These are phyloP conservation scores for Asterophora parasitica DNA, from an alignment of 768 basidiomycete genomes.

Conservation along the genomic window DNA sequence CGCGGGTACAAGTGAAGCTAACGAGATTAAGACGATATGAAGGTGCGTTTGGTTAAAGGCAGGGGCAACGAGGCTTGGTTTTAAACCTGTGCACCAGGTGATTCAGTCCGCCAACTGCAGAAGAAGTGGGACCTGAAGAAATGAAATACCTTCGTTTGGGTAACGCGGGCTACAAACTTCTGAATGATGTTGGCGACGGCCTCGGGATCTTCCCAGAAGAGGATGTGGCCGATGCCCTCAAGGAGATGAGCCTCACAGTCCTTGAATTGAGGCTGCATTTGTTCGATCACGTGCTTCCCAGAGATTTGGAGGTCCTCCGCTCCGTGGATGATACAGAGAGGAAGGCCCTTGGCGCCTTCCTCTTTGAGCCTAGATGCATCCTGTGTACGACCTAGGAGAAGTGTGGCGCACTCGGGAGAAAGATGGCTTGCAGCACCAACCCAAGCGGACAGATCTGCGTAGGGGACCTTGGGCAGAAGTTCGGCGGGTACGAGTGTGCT, in stretches of 20 bases:
- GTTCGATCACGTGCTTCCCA: slow-evolving; percentile 3
- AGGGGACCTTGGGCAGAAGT: slow-evolving; percentile 2
- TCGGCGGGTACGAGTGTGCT: slow-evolving; percentile 2
- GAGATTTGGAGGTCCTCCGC: slow-evolving; percentile 5
- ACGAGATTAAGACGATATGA: too few relatives aligned
- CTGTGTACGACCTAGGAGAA: slow-evolving; percentile 6
- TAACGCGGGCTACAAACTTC: slow-evolving; percentile 10
- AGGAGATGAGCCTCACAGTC: slow-evolving; percentile 6
- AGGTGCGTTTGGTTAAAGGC: too few relatives aligned
- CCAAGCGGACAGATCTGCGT: slow-evolving; percentile 9
- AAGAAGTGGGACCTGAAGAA: not conserved
- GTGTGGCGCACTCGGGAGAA: slow-evolving; percentile 5
- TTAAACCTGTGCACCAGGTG: not conserved
- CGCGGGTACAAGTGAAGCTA: too few relatives aligned
- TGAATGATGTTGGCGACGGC: slow-evolving; percentile 3
- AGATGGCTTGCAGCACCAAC: slow-evolving; percentile 6
- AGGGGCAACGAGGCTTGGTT: not conserved
- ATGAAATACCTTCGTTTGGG: not conserved
- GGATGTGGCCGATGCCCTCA: slow-evolving; percentile 8
- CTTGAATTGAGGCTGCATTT: slow-evolving; percentile 11
- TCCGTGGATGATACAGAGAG: slow-evolving; percentile 13
- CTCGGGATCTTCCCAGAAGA: slow-evolving; percentile 13
- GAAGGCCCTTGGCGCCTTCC: slow-evolving; percentile 11
- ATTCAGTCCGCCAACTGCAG: not conserved
- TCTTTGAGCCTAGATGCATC: slow-evolving; percentile 8